phyloP scores from a whole-genome alignment of 2,329 filamentous ascomycete species.

The Ophiocordyceps camponoti-floridani region DNA sequence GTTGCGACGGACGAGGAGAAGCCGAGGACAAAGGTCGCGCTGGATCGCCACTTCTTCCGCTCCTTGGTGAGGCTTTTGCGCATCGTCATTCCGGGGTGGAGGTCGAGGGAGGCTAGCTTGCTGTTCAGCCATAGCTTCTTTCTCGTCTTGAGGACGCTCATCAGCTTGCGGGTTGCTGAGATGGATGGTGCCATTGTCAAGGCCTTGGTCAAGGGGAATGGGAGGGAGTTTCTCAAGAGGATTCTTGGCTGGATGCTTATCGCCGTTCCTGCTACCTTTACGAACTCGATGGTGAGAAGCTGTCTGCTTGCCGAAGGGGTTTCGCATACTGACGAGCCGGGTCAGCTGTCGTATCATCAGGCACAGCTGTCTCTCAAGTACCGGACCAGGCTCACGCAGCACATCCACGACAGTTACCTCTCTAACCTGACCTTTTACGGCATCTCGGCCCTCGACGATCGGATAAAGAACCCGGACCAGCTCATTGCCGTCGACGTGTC shows the following conservation, averaged over 20 bases:
- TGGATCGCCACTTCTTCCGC: constrained; percentile 69
- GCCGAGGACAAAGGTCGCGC: constrained; percentile 64
- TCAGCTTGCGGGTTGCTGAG: constrained; percentile 90
- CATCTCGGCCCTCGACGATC: constrained; percentile 83
- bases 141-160: constrained; percentile 72
- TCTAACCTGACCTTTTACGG: constrained; percentile 98
- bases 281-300: constrained; percentile 77
- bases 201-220: constrained; percentile 76
- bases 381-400: constrained; percentile 77
- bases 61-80: constrained; percentile 60
- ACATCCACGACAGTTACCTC: constrained; percentile 90
- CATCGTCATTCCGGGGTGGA: constrained; percentile 83
- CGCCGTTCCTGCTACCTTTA: constrained; percentile 88
- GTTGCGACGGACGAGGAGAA: constrained; percentile 19
- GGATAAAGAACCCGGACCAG: constrained; percentile 97
- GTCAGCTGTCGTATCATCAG: constrained; percentile 83
- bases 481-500: constrained; percentile 92
- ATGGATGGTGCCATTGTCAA: constrained; percentile 90
- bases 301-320: too few relatives aligned
- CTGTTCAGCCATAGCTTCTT: constrained; percentile 88
- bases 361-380: constrained; percentile 88
- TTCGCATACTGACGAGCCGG: background rate
- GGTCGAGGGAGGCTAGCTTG: constrained; percentile 71
- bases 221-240: constrained; percentile 72
- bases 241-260: constrained; percentile 98